Evolutionary conservation across 495 filamentous ascomycete species (phyloP).

Genomic region (Achaetomiella virescens): DNA sequence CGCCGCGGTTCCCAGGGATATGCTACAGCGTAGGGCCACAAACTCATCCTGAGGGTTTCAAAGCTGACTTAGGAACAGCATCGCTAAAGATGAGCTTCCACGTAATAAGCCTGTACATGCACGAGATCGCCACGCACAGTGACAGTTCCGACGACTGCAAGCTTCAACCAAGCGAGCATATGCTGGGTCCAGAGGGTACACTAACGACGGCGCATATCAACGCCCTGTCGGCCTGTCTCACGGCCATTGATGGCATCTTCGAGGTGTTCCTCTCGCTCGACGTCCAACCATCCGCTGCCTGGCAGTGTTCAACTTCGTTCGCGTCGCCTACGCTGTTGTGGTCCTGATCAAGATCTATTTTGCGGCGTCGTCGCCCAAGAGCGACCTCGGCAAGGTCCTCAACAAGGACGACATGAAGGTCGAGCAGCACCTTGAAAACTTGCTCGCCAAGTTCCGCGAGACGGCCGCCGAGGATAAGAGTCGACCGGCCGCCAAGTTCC

Average conservation of each 20-base stretch:
- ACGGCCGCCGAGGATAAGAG: constrained; percentile 59
- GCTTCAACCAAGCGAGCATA: constrained; percentile 37
- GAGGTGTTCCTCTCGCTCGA: constrained; percentile 61
- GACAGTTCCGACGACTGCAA: constrained; percentile 60
- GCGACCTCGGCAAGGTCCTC: constrained; percentile 70
- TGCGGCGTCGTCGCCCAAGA: constrained; percentile 59
- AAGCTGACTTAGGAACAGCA: constrained; percentile 30
- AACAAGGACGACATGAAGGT: constrained; percentile 67
- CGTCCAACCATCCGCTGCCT: constrained; percentile 57
- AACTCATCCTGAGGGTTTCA: background rate
- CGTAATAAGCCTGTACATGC: constrained; percentile 70
- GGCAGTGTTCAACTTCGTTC: constrained; percentile 71
- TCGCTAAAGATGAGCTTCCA: constrained; percentile 55
- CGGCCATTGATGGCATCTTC: constrained; percentile 66
- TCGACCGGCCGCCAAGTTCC: constrained; percentile 68
- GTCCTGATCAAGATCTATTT: constrained; percentile 85
- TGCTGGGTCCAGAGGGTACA: constrained; percentile 36
- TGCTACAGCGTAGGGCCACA: constrained; percentile 39
- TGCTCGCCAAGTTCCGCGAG: constrained; percentile 60
- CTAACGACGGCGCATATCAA: constrained; percentile 60
- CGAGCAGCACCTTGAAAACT: constrained; percentile 62
- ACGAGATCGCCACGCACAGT: constrained; percentile 76
- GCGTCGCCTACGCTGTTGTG: constrained; percentile 72
- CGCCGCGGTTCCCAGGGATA: constrained; percentile 44
- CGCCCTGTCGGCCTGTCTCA: constrained; percentile 65